phyloP scores from a whole-genome alignment of 1,139 yeast genomes.

The Meyerozyma elateridarum region DNA sequence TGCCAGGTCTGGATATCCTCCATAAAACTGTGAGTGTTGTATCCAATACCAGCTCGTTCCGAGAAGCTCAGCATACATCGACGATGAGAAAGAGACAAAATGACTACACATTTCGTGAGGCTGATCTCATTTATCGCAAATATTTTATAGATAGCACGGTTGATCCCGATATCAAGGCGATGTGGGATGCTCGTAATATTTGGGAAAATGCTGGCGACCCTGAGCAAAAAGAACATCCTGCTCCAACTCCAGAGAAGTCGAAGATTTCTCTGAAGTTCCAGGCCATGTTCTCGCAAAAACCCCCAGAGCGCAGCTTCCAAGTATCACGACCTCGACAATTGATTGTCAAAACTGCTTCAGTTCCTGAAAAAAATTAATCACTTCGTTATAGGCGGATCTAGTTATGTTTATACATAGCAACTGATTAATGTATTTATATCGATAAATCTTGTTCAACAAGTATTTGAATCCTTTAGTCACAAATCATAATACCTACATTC shows the following conservation, averaged over 20 bases:
- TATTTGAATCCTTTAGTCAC: too few species aligned
- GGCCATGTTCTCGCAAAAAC: too few species aligned
- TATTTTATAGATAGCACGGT: conserved; percentile 35
- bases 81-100: conserved; percentile 12
- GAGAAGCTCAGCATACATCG: too few species aligned
- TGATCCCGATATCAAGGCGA: conserved; percentile 47
- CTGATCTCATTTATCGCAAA: conserved; percentile 41
- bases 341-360: conserved; percentile 21
- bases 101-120: conserved; percentile 48
- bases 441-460: background rate
- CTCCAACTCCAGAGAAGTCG: too few species aligned
- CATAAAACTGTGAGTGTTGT: too few species aligned
- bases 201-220: too few species aligned
- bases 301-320: conserved; percentile 25
- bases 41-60: too few species aligned
- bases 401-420: background rate
- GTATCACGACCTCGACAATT: conserved; percentile 43
- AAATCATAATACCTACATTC: too few species aligned
- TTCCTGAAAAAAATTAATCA: conserved; percentile 3
- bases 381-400: background rate
- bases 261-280: too few species aligned
- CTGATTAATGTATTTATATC: background rate
- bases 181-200: conserved; percentile 44
- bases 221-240: too few species aligned
- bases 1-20: too few species aligned